Conservation (phyloP, 1,139 yeast genomes). For the Geotrichum restrictum region DNA sequence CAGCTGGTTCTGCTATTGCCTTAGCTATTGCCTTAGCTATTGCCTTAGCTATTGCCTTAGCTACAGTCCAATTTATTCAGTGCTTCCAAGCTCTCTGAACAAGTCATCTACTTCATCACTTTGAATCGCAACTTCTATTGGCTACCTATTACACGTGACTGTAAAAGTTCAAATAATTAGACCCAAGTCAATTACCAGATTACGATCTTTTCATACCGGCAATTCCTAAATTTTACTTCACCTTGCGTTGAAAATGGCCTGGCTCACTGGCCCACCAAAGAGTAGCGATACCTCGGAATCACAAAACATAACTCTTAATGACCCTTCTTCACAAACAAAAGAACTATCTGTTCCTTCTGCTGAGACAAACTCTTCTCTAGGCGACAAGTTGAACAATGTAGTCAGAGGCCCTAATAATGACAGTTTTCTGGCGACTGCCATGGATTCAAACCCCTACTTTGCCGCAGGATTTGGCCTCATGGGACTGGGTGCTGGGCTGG, state of each 20-base stretch:
- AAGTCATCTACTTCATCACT: too few relatives aligned
- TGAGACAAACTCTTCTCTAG: constrained; percentile 3
- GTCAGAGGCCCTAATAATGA: constrained; percentile 19
- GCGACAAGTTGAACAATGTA: constrained; percentile 7
- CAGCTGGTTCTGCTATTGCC: too few relatives aligned
- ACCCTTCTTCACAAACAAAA: neutral
- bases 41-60: too few relatives aligned
- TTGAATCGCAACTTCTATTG: too few relatives aligned
- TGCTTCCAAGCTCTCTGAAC: too few relatives aligned
- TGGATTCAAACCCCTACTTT: constrained; percentile 80
- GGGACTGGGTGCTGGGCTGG: constrained; percentile 85
- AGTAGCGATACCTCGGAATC: constrained; percentile 1
- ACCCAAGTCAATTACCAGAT: too few relatives aligned
- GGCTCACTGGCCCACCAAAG: constrained; percentile 4
- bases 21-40: too few relatives aligned
- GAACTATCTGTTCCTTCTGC: neutral
- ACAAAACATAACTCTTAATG: neutral
- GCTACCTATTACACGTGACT: too few relatives aligned
- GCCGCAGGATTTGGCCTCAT: constrained; percentile 96
- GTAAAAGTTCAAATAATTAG: too few relatives aligned
- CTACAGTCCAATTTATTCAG: too few relatives aligned
- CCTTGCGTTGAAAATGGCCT: constrained; percentile 8
- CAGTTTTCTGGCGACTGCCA: constrained; percentile 38
- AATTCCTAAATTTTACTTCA: too few relatives aligned
- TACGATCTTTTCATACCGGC: too few relatives aligned